Evolutionary conservation across 768 basidiomycete species (phyloP).

Genomic region (Tubosaeta sp.): DNA sequence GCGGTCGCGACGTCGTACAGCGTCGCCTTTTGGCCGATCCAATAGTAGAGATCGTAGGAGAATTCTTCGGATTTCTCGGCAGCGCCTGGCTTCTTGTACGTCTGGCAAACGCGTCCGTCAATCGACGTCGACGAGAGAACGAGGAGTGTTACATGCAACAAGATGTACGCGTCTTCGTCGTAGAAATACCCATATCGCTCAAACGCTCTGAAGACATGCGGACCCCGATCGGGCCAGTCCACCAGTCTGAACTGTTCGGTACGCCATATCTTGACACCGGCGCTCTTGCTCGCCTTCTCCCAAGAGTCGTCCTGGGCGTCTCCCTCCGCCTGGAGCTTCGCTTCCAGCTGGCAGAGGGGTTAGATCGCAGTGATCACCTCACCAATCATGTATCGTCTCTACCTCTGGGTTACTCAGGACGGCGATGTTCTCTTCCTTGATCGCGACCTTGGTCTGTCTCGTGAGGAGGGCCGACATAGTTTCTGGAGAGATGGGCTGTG

Average conservation of each 20-base stretch:
- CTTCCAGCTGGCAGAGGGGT: slow-evolving; percentile 33
- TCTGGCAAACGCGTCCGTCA: slow-evolving; percentile 32
- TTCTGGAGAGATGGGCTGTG: background rate
- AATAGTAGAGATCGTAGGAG: slow-evolving; percentile 61
- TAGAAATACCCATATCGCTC: slow-evolving; percentile 54
- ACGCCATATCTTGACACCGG: slow-evolving; percentile 54
- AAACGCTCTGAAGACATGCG: background rate
- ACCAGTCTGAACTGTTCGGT: slow-evolving; percentile 54
- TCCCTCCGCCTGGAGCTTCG: slow-evolving; percentile 46
- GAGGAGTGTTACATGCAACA: slow-evolving; percentile 47
- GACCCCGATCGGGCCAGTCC: slow-evolving; percentile 9
- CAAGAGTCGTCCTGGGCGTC: slow-evolving; percentile 46
- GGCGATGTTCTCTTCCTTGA: slow-evolving; percentile 60
- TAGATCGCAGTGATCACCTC: background rate
- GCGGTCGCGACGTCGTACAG: slow-evolving; percentile 61
- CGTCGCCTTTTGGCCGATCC: slow-evolving; percentile 55
- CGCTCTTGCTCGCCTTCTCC: slow-evolving; percentile 39
- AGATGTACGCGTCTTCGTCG: slow-evolving; percentile 61
- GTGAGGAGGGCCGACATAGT: slow-evolving; percentile 7
- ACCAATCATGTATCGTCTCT: slow-evolving; percentile 15
- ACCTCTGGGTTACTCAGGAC: slow-evolving; percentile 57
- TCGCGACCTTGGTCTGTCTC: slow-evolving; percentile 34
- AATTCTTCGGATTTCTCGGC: slow-evolving; percentile 27
- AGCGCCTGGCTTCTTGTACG: slow-evolving; percentile 52
- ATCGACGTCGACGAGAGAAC: background rate